Base-by-base conservation (phyloP, 148 eudicot species). In the Rhododendron mucronatum region DNA sequence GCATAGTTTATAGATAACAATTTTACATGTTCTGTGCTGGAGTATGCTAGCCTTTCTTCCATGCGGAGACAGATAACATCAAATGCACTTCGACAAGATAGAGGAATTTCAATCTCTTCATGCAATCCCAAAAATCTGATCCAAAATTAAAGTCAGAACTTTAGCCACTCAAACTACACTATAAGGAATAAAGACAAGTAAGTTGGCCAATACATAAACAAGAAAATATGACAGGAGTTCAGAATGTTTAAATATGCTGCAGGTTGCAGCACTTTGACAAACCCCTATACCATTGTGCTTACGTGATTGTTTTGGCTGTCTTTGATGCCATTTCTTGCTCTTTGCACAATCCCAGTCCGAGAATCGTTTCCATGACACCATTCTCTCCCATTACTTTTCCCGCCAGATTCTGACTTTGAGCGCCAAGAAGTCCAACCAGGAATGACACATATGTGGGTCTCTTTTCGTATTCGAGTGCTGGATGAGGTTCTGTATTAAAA, bases 1-100 rank as follows among this genome's bases (percentile, higher is more conserved):
- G 83, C 53, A 57, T 37, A 57, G 80, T n/a, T 15, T 47, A 11
- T 0, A 84, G 53, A 61, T 59, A 12, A 44, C 67, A 69, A 33
- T 82, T 44, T 76, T 87, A 94, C 99, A 94, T 93, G 95, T 87
- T 97, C 98, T 61, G 87, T 87, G 87, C 89, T 80, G 81, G 98
- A 90, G 91, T 95, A 97, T 23, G 94, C 93, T 78, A 97, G 89
- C 87, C 89, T 94, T 88, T 93, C 94, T 92, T 95, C 99, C 99
- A 97, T 97, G 84, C 91, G 89, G 63, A 91, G 88, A 88, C 98
- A 95, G 23, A 95, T 91, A 79, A 94, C 96, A 83, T 95, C 98
- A 92, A 97, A 95, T 65, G 94, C 93, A 84, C 91, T 88, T 87
- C 89, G 87, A 92, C 98, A 97, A 82, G 95, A 90, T 83, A 85